Conservation (phyloP, 2,329 filamentous ascomycete species). For the Elsinoe batatas region DNA sequence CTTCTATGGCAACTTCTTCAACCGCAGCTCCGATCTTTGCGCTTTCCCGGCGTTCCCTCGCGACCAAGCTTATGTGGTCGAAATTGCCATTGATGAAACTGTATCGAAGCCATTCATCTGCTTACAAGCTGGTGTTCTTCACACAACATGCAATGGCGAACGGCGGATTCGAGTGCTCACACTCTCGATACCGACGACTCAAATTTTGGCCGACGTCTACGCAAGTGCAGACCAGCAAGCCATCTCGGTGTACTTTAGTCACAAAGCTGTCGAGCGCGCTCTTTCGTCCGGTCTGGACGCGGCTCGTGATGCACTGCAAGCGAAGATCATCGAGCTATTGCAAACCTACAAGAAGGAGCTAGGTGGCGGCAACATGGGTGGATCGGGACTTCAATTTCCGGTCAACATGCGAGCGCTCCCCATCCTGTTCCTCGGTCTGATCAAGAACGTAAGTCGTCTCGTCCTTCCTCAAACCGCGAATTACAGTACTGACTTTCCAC, state of each 20-base stretch:
- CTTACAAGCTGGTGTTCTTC: constrained; percentile 85
- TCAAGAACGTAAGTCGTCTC: constrained; percentile 70
- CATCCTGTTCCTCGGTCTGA: constrained; percentile 82
- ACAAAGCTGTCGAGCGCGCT: constrained; percentile 91
- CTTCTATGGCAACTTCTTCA: constrained; percentile 99
- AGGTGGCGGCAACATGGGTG: constrained; percentile 89
- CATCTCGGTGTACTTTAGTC: constrained; percentile 86
- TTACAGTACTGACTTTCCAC: constrained; percentile 19
- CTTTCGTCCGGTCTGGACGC: constrained; percentile 80
- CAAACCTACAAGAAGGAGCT: constrained; percentile 96
- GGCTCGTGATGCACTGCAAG: constrained; percentile 80
- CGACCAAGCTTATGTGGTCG: constrained; percentile 94
- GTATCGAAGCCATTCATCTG: constrained; percentile 86
- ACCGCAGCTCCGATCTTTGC: constrained; percentile 91
- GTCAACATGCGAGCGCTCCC: constrained; percentile 83
- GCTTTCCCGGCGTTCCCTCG: constrained; percentile 96
- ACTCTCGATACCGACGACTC: constrained; percentile 82
- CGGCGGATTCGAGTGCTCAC: constrained; percentile 91
- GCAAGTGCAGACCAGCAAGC: constrained; percentile 91
- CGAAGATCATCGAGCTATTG: constrained; percentile 83
- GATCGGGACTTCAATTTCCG: constrained; percentile 82
- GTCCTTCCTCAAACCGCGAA: not conserved
- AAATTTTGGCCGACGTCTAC: constrained; percentile 81
- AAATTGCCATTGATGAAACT: constrained; percentile 94
- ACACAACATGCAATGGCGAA: constrained; percentile 97